These are phyloP conservation scores for Misopates orontium DNA, from an alignment of 257 asterid species.

Conservation along the genomic window DNA sequence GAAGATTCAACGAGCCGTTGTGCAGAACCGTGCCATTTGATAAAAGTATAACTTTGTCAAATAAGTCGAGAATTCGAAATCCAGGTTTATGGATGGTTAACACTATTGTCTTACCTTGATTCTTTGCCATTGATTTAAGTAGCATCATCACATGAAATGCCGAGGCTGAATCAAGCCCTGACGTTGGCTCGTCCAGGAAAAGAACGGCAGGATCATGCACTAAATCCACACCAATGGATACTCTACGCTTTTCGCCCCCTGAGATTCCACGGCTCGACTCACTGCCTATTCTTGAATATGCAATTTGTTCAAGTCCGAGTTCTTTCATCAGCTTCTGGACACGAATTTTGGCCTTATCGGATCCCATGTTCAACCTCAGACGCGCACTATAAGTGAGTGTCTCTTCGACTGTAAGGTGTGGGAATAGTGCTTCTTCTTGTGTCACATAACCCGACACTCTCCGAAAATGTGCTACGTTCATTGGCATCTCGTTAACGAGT, in stretches of 20 bases:
- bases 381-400: constrained; percentile 65
- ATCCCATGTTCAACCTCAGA: constrained; percentile 44
- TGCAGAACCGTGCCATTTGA: constrained; percentile 63
- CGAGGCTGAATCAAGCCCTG: constrained; percentile 83
- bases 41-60: constrained; percentile 59
- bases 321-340: constrained; percentile 52
- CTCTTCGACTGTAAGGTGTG: constrained; percentile 74
- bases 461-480: constrained; percentile 47
- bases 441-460: constrained; percentile 68
- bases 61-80: constrained; percentile 60
- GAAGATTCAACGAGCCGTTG: constrained; percentile 49
- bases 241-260: constrained; percentile 80
- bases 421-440: constrained; percentile 72
- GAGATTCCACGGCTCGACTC: constrained; percentile 61
- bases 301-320: constrained; percentile 61
- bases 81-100: constrained; percentile 86
- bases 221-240: constrained; percentile 70
- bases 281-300: constrained; percentile 46
- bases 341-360: constrained; percentile 25
- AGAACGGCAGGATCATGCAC: constrained; percentile 76
- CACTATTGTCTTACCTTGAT: constrained; percentile 56
- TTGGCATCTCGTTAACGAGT: constrained; percentile 49
- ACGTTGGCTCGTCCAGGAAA: constrained; percentile 81
- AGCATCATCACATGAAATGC: constrained; percentile 55
- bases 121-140: constrained; percentile 62